Evolutionary conservation across 2,329 filamentous ascomycete genomes (phyloP), one percentile per base, ranked within the genome.

Genomic region (Eurotiales sp.): DNA sequence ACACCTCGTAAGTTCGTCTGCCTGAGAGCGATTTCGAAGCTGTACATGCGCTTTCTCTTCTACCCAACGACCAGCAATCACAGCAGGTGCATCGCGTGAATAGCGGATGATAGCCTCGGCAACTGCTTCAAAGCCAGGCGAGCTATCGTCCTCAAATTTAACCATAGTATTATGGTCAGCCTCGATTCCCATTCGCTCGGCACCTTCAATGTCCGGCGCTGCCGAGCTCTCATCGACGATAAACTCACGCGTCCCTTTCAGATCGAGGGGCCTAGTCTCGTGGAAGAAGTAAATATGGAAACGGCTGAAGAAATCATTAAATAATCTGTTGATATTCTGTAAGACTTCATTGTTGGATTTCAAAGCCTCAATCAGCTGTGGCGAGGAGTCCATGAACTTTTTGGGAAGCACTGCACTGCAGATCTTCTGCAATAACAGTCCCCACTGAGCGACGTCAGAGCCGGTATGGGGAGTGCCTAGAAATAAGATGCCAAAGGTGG

Each of bases 231-330:
- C 77, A 53, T 89, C 85, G 2, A 91, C 87, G 32, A 91, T 79
- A 53, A 87, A 71, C 48, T 77, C 64, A 6, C 72, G 83, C 1
- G 82, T 82, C 2, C 81, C 82, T 58, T 80, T 85, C 30, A 90
- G 60, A 56, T 88, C 82, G 0, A 85, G 88, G 55, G 84, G 85
- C 58, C 85, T 81, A 41, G 84, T 85, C 63, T 91, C 87, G 50
- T 90, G 86, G 32, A 84, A 87, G 78, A 90, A 88, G 60, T 87
- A 86, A 46, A 90, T 83, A 57, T 82, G 79, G 62, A 88, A 90
- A 1, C 83, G 77, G 51, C 82, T 79, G 56, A 87, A 83, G 23
- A 90, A 82, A 46, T 89, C 83, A 15, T 85, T 75, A 58, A 91
- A 91, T 52, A 85, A 78, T 46, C 75, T 81, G 65, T 88, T 90